Evolutionary conservation across 805 yeast genomes (phyloP).

Genomic region (Candida taoyuanica): DNA sequence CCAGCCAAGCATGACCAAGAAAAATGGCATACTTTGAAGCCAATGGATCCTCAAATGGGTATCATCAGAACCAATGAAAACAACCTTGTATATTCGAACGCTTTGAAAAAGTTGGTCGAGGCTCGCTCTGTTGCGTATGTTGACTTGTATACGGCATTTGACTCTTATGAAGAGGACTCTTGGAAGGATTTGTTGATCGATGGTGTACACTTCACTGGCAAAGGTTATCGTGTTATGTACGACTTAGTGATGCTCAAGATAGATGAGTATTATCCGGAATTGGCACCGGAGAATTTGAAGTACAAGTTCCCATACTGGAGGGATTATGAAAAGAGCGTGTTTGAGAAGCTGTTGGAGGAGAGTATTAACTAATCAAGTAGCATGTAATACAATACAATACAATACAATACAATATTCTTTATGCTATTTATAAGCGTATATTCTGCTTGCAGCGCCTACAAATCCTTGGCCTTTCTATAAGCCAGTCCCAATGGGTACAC

Average conservation of each 20-base stretch:
- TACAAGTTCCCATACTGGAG: slow-evolving; percentile 39
- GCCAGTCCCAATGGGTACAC: slow-evolving; percentile 53
- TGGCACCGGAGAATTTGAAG: slow-evolving; percentile 37
- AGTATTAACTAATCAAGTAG: background rate
- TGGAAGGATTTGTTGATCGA: slow-evolving; percentile 42
- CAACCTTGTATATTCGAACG: slow-evolving; percentile 47
- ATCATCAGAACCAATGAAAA: slow-evolving; percentile 41
- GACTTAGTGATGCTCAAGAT: slow-evolving; percentile 40
- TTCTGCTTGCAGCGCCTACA: too few relatives aligned
- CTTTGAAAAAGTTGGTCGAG: slow-evolving; percentile 41
- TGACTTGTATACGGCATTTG: slow-evolving; percentile 46
- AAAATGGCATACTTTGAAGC: slow-evolving; percentile 33
- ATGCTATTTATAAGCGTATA: too few relatives aligned
- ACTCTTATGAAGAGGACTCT: slow-evolving; percentile 30
- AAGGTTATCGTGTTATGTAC: slow-evolving; percentile 47
- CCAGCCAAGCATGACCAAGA: slow-evolving; percentile 54
- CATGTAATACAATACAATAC: too few relatives aligned
- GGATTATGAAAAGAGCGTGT: slow-evolving; percentile 26
- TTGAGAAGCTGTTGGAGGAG: slow-evolving; percentile 6
- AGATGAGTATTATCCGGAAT: slow-evolving; percentile 41
- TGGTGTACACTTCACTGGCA: slow-evolving; percentile 58
- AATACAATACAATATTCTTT: too few relatives aligned
- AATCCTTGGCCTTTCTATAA: slow-evolving; percentile 36
- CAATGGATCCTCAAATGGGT: slow-evolving; percentile 35
- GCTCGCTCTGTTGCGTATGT: slow-evolving; percentile 51